Conservation (phyloP, 345 rosid species). For the Citrus unshiu region DNA sequence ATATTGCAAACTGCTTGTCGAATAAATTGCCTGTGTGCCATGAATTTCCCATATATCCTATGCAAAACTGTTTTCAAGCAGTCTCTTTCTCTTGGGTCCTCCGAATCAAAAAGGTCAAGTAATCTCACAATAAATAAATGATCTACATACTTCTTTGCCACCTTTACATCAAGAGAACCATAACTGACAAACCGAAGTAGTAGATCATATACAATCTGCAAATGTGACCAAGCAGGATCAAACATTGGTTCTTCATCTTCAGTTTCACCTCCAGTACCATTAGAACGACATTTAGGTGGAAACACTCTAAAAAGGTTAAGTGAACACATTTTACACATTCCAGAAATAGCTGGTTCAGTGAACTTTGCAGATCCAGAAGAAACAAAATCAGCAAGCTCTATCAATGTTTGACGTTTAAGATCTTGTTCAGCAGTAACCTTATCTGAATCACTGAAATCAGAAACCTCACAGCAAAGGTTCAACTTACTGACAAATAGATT, state of each 20-base stretch:
- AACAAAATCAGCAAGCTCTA: conserved; percentile 66
- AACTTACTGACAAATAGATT: conserved; percentile 67
- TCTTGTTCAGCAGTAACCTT: conserved; percentile 48
- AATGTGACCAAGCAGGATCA: conserved; percentile 74
- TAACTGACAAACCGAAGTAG: conserved; percentile 52
- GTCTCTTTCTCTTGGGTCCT: conserved; percentile 80
- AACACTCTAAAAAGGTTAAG: conserved; percentile 59
- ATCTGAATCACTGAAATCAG: conserved; percentile 43
- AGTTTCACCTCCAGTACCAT: conserved; percentile 42
- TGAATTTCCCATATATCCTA: conserved; percentile 67
- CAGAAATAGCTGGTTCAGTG: conserved; percentile 55
- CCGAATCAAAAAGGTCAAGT: conserved; percentile 79
- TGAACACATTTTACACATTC: conserved; percentile 64
- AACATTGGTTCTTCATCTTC: conserved; percentile 78
- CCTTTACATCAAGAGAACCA: conserved; percentile 56
- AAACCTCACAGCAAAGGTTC: conserved; percentile 58
- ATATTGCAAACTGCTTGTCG: conserved; percentile 70
- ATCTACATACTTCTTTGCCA: conserved; percentile 64
- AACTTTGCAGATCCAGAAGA: conserved; percentile 66
- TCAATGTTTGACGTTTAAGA: conserved; percentile 47
- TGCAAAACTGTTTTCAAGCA: conserved; percentile 74
- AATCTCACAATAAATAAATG: conserved; percentile 53
- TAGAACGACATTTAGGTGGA: conserved; percentile 60
- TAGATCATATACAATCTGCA: conserved; percentile 69
- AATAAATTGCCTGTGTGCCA: conserved; percentile 69